Evolutionary conservation across 768 basidiomycete species (phyloP).

Genomic region (Agrocybe pediades): DNA sequence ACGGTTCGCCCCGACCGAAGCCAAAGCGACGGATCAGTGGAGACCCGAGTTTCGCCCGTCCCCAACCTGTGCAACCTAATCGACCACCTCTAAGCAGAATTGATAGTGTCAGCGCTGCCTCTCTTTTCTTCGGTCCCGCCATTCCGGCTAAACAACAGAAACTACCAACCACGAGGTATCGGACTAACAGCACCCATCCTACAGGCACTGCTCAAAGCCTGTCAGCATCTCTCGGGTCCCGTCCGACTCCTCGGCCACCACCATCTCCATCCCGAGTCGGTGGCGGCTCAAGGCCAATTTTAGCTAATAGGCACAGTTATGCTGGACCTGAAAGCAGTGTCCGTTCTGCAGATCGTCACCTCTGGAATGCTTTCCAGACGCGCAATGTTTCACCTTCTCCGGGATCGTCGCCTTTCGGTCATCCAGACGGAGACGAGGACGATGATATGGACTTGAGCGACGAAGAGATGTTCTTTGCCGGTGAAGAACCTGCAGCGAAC

Average conservation of each 20-base stretch:
- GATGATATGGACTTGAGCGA: slow-evolving; percentile 43
- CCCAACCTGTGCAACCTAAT: slow-evolving; percentile 22
- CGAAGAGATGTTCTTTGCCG: slow-evolving; percentile 58
- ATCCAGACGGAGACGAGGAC: slow-evolving; percentile 21
- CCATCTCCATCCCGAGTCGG: slow-evolving; percentile 33
- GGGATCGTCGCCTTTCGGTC: slow-evolving; percentile 45
- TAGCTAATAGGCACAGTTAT: slow-evolving; percentile 64
- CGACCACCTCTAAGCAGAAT: slow-evolving; percentile 50
- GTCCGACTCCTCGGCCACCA: slow-evolving; percentile 4
- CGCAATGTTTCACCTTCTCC: slow-evolving; percentile 46
- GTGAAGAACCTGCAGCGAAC: slow-evolving; percentile 34
- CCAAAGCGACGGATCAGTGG: slow-evolving; percentile 55
- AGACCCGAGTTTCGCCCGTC: slow-evolving; percentile 17
- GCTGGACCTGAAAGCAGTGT: slow-evolving; percentile 46
- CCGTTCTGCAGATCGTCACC: slow-evolving; percentile 23
- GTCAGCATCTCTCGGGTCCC: neutral
- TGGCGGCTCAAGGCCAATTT: slow-evolving; percentile 26
- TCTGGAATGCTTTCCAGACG: slow-evolving; percentile 45
- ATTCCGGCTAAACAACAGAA: slow-evolving; percentile 31
- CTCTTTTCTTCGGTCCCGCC: slow-evolving; percentile 68
- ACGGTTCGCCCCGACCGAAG: slow-evolving; percentile 55
- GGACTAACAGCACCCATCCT: slow-evolving; percentile 10
- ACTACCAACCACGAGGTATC: slow-evolving; percentile 15
- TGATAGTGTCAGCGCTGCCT: slow-evolving; percentile 58
- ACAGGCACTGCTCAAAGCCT: neutral